Base-by-base conservation (phyloP, 805 yeast species). In the Saccharomycopsis synnaedendra region DNA sequence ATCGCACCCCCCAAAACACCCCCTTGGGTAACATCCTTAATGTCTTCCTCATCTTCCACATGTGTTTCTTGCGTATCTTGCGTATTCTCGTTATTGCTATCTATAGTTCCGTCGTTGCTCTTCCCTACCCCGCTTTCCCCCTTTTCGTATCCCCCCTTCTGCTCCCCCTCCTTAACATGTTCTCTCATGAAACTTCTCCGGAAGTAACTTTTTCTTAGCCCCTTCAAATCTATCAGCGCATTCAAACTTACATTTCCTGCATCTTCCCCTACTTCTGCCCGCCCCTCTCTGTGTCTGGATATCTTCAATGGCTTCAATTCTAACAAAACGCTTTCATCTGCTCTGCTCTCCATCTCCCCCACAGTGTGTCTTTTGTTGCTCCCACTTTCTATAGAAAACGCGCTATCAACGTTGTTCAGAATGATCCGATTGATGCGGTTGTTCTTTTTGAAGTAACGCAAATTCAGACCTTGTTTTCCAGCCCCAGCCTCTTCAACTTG, bases 291-390 rank as follows among this genome's bases (percentile, higher is more conserved):
- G 40, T 45, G 44, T 30, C 41, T 48, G 28, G 39, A 45, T n/a
- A 48, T 48, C 33, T 48, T 48, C 40, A 48, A 44, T 5, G 51
- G 51, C 35, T 48, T 48, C 38, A 48, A 41, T 27, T 47, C 39
- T 5, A 43, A 33, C 32, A 43, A 11, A 5, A 42, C 30, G 28
- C 40, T 46, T 3, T 37, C 40, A n/a, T 35, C 45, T n/a, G 30
- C 31, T 9, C 30, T 10, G 11, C 38, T 32, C 10, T 31, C 32
- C 41, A 49, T 36, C 9, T 44, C 47, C n/a, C 39, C 35, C 7
- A 49, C n/a, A 1, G 50, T 42, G 29, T 42, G 42, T 39, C 47
- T 32, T 39, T 49, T 49, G 11, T 45, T 28, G 29, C 45, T 9
- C 29, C 35, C 30, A 4, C 40, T 36, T 30, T 29, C 32, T 32